Conservation (phyloP, 805 yeast species). For the Sugiyamaella boreocaroliniensis region DNA sequence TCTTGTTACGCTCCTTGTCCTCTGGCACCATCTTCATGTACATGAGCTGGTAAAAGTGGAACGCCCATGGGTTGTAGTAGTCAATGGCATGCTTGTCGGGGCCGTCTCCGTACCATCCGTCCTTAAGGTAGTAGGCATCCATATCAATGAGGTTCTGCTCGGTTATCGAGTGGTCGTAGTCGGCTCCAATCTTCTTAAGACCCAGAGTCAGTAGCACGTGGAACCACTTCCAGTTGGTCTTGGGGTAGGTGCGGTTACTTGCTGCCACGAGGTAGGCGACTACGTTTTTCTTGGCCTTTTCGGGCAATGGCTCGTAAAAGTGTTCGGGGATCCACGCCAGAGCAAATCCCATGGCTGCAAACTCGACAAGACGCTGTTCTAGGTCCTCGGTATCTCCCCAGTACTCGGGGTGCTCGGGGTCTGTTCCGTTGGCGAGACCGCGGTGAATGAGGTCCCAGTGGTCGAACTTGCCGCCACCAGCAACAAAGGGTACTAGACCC, state of each 20-base stretch:
- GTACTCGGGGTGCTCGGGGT: conserved; percentile 24
- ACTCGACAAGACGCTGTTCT: conserved; percentile 26
- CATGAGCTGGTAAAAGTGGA: conserved; percentile 28
- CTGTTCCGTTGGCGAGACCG: conserved; percentile 25
- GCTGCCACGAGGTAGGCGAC: conserved; percentile 17
- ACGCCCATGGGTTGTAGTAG: conserved; percentile 30
- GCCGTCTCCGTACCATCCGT: conserved; percentile 32
- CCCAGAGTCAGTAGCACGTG: conserved; percentile 27
- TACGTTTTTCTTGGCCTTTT: conserved; percentile 17
- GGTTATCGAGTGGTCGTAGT: conserved; percentile 14
- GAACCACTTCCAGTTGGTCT: conserved; percentile 24
- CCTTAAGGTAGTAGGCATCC: conserved; percentile 24
- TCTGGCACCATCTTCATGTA: conserved; percentile 18
- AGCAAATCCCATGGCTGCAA: conserved; percentile 28
- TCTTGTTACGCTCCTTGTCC: conserved; percentile 19
- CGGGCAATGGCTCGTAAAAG: conserved; percentile 25
- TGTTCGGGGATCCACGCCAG: conserved; percentile 23
- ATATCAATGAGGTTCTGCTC: conserved; percentile 22
- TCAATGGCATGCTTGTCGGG: conserved; percentile 21
- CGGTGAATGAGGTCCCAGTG: conserved; percentile 20
- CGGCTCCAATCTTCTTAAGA: conserved; percentile 23
- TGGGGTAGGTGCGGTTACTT: conserved; percentile 12
- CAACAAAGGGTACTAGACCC: conserved; percentile 26
- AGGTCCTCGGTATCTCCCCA: conserved; percentile 25
- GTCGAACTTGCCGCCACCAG: conserved; percentile 19